A percentile compares a stretch with the other conserved stretches of the same genome.
Conservation (phyloP, 768 basidiomycete species). For the Termitomyces sp. region DNA sequence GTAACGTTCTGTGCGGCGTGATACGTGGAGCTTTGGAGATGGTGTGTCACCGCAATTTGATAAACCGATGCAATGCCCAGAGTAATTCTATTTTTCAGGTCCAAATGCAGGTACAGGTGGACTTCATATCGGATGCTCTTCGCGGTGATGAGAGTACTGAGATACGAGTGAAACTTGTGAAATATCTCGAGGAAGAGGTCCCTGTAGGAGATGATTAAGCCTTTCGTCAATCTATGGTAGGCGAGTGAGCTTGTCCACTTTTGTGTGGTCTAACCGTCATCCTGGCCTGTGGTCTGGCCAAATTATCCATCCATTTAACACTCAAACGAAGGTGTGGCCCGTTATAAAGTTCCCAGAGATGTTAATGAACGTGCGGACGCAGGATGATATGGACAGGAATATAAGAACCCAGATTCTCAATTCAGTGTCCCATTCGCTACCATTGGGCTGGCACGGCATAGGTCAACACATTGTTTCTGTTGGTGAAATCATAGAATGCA, state of each 20-base stretch:
- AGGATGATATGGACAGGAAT: constrained; percentile 4
- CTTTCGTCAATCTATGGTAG: not conserved
- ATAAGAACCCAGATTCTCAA: not conserved
- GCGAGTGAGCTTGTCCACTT: not conserved
- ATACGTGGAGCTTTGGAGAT: constrained; percentile 93
- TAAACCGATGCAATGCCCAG: not conserved
- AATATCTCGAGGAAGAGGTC: constrained; percentile 95
- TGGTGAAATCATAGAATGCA: not conserved
- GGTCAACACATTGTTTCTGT: not conserved
- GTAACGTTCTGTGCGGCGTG: constrained; percentile 94
- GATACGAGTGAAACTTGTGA: constrained; percentile 85
- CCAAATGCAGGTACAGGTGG: constrained; percentile 91
- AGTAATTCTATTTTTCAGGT: constrained; percentile 50
- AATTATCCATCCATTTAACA: not conserved
- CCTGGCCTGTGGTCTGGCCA: not conserved
- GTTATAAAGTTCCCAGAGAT: not conserved
- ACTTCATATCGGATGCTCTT: constrained; percentile 87
- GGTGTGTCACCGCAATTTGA: constrained; percentile 50
- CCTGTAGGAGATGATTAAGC: constrained; percentile 86
- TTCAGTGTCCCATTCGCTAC: not conserved
- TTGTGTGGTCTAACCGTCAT: not conserved
- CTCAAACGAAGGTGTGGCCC: not conserved
- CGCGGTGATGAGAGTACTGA: constrained; percentile 94
- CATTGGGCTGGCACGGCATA: not conserved
- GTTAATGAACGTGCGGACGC: constrained; percentile 4